Evolutionary conservation across 768 basidiomycete genomes (phyloP), one percentile per base, ranked within the genome.

Genomic region (Suillus tomentosus): DNA sequence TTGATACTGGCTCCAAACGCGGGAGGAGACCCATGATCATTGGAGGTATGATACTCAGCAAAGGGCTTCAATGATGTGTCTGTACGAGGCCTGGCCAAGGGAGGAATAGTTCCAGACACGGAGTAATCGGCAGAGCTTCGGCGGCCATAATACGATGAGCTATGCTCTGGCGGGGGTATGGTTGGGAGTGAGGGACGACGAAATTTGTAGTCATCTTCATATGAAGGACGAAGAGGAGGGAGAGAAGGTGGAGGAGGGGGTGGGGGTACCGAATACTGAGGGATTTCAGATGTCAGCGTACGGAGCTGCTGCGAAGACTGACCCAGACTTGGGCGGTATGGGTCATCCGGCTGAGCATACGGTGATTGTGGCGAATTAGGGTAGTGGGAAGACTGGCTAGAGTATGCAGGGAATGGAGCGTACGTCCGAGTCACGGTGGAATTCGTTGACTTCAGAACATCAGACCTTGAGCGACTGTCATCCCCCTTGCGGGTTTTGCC

Each of bases 401-500:
- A 63, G 62, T 79, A 78, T 31, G 76, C 66, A 19, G 80, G 78
- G 69, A 81, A 81, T n/a, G 80, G 70, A 24, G 80, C 79, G 47
- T 79, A 81, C 60, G 79, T 78, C 57, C 79, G 74, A n/a, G 76
- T 68, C 13, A 76, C 73, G 24, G 73, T 73, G 19, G 77, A 67
- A 27, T 40, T 61, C 22, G 76, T 67, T 27, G 74, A 61, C 54
- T 71, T 75, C 36, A 78, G 64, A 51, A 79, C 72, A 54, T 79
- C 75, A 14, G 68, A 50, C 31, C 75, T 77, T 10, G 68, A 8
- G 48, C 76, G 71, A 11, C 68, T 19, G 55, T 84, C 79, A 48
- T 86, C 82, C 1, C 73, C 70, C 68, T 82, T 84, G 61, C 72
- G 71, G 66, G 74, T 81, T 71, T 87, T 87, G 67, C 76, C 79